Evolutionary conservation across 108 stramenopile species (phyloP).

Genomic region (Aurantiochytrium sp.): DNA sequence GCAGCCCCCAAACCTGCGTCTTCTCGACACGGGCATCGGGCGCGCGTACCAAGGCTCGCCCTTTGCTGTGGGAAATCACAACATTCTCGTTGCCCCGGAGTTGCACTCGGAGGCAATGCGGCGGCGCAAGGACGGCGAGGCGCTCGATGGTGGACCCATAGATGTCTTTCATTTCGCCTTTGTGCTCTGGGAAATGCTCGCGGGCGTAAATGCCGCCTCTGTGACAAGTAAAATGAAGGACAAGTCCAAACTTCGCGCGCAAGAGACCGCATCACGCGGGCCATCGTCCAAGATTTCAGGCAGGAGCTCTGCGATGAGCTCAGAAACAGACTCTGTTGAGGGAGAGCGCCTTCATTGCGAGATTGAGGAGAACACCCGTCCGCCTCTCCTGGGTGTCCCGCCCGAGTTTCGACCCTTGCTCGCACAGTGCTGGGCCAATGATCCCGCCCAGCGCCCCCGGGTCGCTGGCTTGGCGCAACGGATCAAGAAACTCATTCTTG

Average conservation of each 20-base stretch:
- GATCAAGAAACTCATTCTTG: neutral
- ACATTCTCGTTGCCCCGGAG: neutral
- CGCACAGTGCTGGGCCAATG: neutral
- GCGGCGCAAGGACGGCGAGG: neutral
- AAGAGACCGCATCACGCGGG: neutral
- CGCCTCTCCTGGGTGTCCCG: neutral
- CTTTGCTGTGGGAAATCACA: neutral
- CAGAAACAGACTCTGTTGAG: neutral
- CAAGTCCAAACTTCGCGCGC: neutral
- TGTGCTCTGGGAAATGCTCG: neutral
- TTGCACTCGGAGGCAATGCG: neutral
- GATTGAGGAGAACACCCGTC: neutral
- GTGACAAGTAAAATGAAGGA: neutral
- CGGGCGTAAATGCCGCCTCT: neutral
- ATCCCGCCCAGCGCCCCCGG: neutral
- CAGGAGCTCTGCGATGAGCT: neutral
- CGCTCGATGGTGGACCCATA: neutral
- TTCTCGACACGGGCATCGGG: neutral
- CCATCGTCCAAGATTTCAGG: neutral
- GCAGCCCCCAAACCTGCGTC: neutral
- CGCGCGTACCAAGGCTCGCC: neutral
- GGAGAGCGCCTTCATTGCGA: neutral
- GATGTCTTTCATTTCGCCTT: neutral
- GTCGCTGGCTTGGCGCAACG: neutral
- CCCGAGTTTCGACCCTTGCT: neutral